Evolutionary conservation across 2,329 filamentous ascomycete species (phyloP).

Genomic region (Catunica adiposa): DNA sequence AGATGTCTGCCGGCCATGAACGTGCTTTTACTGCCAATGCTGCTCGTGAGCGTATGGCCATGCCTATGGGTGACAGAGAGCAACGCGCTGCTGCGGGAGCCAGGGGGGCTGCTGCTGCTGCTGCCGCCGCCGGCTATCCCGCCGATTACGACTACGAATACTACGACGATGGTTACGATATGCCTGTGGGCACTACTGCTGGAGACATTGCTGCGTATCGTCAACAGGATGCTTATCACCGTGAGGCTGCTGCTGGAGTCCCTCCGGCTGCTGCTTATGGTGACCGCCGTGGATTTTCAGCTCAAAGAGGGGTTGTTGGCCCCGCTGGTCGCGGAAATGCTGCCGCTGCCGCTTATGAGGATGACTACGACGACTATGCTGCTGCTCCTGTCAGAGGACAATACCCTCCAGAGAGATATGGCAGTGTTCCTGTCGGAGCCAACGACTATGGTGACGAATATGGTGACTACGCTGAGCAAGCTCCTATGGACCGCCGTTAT

Average conservation of each 20-base stretch:
- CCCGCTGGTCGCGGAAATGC: not conserved
- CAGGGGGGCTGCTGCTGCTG: conserved; percentile 1
- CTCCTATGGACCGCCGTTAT: conserved; percentile 9
- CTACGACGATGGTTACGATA: conserved; percentile 9
- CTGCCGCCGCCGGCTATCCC: conserved; percentile 4
- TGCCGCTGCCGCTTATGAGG: conserved; percentile 1
- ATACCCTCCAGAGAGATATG: conserved; percentile 1
- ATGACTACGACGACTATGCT: conserved; percentile 9
- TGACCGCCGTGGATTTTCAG: conserved; percentile 7
- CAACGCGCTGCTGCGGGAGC: conserved; percentile 2
- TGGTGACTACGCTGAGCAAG: not conserved
- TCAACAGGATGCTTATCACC: conserved; percentile 6
- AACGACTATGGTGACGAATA: conserved; percentile 4
- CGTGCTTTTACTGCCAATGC: not conserved
- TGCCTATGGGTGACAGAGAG: conserved; percentile 3
- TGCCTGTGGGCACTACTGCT: conserved; percentile 10
- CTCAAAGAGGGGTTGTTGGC: conserved; percentile 2
- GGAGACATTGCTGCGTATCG: conserved; percentile 10
- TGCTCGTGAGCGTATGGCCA: conserved; percentile 2
- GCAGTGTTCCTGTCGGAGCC: not conserved
- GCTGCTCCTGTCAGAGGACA: not conserved
- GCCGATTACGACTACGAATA: conserved; percentile 11
- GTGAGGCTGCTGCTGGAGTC: conserved; percentile 5
- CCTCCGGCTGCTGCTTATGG: conserved; percentile 3
- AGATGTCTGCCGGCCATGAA: conserved; percentile 7